Base-by-base conservation (phyloP, 116 monocot genomes). In the Papilionanthe hybrid region DNA sequence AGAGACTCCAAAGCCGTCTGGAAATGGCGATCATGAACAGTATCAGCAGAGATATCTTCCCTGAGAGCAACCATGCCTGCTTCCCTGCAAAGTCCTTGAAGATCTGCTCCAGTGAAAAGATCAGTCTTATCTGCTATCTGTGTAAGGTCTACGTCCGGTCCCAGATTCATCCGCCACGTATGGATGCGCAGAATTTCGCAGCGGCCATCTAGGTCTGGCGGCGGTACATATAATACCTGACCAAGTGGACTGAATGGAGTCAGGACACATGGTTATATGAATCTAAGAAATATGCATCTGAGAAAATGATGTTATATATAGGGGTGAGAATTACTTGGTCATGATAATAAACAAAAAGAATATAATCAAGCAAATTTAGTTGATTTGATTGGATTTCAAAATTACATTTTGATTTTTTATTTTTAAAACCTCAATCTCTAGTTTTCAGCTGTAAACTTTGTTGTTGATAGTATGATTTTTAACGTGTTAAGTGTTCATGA, bases 211-310 rank as follows among this genome's bases (percentile, higher is more conserved):
- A n/a, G 5, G 75, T 97, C 97, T 72, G 97, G 97, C 55, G 97
- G 97, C 7, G 97, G 92, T 4, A 91, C 97, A 85, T 97, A 92
- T 9, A 97, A 73, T 56, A 97, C 91, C 97, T 97, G 79, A 67
- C 73, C 44, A 22, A 56, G 57, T 29, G 2, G n/a, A n/a, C 2
- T 5, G 53, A 60, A 4, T 23, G 43, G 1, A 47, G 9, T 22
- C 9, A 74, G 23, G 23, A 47, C n/a, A 45, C 42, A n/a, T 32
- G 32, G 65, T 23, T 7, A 65, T 65, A 23, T 23, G 25, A 27
- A 65, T 65, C 56, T 58, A 58, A 58, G 49, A 58, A 58, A 58
- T n/a, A n/a, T 12, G 53, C 15, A 15, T 15, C 15, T 53, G 4
- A 45, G 45, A 45, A 45, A 45, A 45, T 45, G 45, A 6, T 9